Base-by-base conservation (phyloP, 1,139 yeast genomes). In the Sugiyamaella grinbergsii region DNA sequence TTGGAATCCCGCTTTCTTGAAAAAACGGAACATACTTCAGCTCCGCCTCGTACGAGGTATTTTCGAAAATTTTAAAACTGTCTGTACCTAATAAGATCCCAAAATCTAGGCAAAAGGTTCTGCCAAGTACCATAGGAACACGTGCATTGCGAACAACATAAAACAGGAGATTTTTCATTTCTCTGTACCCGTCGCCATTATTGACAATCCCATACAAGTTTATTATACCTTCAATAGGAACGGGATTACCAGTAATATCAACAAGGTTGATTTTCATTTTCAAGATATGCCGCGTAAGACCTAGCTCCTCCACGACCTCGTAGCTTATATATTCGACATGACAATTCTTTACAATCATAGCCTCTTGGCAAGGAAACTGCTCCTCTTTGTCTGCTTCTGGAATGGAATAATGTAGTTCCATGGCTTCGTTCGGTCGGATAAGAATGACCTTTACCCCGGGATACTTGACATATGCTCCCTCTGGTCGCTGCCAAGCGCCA, bases 201-300 rank as follows among this genome's bases (percentile, higher is more conserved):
- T 13, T 11, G 4, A 36, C 11, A 2, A 22, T 36, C 13, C 7
- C 26, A 11, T 28, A 13, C 7, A 41, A 32, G 3, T 18, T 31
- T 20, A 41, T 15, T 20, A 28, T 31, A 5, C 45, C 45, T 31
- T 41, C 45, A 7, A 29, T 31, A 11, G 18, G 15, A 2, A 41
- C 38, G 2, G 5, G 18, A 15, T 31, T 20, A 1, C 45, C 45
- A 31, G 45, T 38, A n/a, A 41, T n/a, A 18, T 41, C 45, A 18
- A 41, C 31, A 1, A 41, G 28, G 2, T 16, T 22, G 8, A 41
- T 11, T 8, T 32, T 31, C 3, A 38, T 31, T 31, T 31, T 31
- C 5, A 22, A 13, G 5, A 41, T 32, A 13, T 32, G 11, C 2
- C 20, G 2, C 5, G 28, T 23, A n/a, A 31, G 18, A 6, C 16